Base-by-base conservation (phyloP, 768 basidiomycete genomes). In the Amanita subjunquillea region DNA sequence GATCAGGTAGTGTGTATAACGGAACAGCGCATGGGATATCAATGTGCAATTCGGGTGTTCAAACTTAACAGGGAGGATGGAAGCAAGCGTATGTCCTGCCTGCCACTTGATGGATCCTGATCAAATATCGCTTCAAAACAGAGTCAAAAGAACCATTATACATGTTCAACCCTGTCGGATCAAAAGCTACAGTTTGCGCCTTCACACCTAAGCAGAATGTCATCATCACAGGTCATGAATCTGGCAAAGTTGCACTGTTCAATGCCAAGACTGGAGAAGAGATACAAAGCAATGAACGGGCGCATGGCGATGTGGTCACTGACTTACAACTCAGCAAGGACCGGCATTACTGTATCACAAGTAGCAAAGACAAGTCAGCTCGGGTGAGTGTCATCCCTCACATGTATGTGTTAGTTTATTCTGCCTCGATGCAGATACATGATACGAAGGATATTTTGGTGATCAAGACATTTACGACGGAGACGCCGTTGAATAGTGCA, bases 331-430 rank as follows among this genome's bases (percentile, higher is more conserved):
- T 97, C 57, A 84, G 84, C 61, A 80, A 80, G 36, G 96, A 98
- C 65, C 77, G 90, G 54, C 87, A 91, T 13, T 99, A 97, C 67
- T 96, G 97, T 67, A 76, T 97, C 63, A 99, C 96, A 6, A 87
- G 87, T 63, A 91, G 88, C 71, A 97, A 96, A 70, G 96, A 99
- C 68, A 97, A 98, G 73, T 85, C 84, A 27, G 93, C 96, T 29
- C 81, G 91, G 73, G 91, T 92, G 56, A 49, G 85, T 72, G 32
- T 2, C n/a, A 9, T 6, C n/a, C 6, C 37, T 7, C 29, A 4
- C 12, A 23, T 41, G 27, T 25, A 13, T 41, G 30, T 27, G 23
- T 43, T 20, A 53, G 13, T 34, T 49, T 25, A 38, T 49, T 37
- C 48, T 32, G 41, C 49, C 45, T 15, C 25, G 32, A 27, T 48